These are phyloP conservation scores for Candida smagusa DNA, from an alignment of 1,139 yeast species.

Conservation along the genomic window DNA sequence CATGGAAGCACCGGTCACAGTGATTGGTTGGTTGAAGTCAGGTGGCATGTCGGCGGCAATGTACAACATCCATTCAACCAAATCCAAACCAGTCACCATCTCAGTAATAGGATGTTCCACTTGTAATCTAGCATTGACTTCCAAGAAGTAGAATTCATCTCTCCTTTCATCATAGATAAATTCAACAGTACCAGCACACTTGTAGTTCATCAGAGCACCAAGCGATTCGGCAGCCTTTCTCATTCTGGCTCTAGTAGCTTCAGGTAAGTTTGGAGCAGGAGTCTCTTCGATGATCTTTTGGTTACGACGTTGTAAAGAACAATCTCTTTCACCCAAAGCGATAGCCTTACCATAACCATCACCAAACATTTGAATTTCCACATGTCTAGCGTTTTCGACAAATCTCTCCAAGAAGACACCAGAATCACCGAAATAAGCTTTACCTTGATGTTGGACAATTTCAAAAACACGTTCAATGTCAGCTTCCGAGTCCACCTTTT, in stretches of 20 bases:
- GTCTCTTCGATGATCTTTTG: conserved; percentile 96
- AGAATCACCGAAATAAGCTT: conserved; percentile 87
- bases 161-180: conserved; percentile 82
- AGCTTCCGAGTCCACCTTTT: conserved; percentile 77
- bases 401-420: conserved; percentile 94
- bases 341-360: conserved; percentile 91
- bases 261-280: conserved; percentile 93
- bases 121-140: conserved; percentile 94
- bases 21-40: conserved; percentile 57
- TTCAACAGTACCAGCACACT: conserved; percentile 97
- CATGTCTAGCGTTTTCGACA: conserved; percentile 92
- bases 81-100: conserved; percentile 87
- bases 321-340: conserved; percentile 95
- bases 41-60: conserved; percentile 91
- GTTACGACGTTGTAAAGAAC: conserved; percentile 94
- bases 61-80: conserved; percentile 94
- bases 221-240: conserved; percentile 82
- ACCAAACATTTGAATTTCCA: conserved; percentile 94
- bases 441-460: conserved; percentile 91
- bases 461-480: conserved; percentile 83
- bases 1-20: conserved; percentile 83
- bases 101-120: conserved; percentile 98
- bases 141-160: conserved; percentile 90
- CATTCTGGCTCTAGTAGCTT: conserved; percentile 68
- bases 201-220: conserved; percentile 78